Base-by-base conservation (phyloP, 2,329 filamentous ascomycete genomes). In the Microdochium nivale region DNA sequence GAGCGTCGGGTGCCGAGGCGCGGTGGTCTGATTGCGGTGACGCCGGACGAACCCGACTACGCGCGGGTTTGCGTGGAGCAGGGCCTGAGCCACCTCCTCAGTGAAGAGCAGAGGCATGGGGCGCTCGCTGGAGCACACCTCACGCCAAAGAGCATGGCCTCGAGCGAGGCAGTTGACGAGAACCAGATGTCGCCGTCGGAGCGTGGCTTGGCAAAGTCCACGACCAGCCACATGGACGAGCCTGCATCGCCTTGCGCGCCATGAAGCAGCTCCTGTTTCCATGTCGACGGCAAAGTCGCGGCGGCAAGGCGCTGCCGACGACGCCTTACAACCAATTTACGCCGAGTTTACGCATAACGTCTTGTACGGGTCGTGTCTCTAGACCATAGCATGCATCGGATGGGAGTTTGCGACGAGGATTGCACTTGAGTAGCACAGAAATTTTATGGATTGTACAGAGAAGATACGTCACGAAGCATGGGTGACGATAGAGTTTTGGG, bases 41-140 rank as follows among this genome's bases (percentile, higher is more conserved):
- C 70, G 13, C 74, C 77, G 7, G 71, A 77, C 46, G 81, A 84
- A 49, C 76, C 80, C 2, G 79, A 83, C 27, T 84, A 82, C 56
- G 67, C 67, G 25, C 71, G 71, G 30, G 64, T 83, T 19, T 82
- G 77, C 60, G 66, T 73, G 50, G 76, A 82, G 54, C 80, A 84
- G 62, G 77, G 78, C n/a, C 69, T 83, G 5, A 67, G 70, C 13
- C 73, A 84, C 64, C 70, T 83, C 49, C 51, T 82, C 53, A 68
- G 69, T 27, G 71, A 70, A n/a, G 65, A 68, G 33, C 66, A 69
- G 52, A 75, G 72, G 51, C 69, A 74, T 3, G 64, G 67, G 23
- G 61, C 75, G 11, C 59, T 71, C 11, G 80, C 79, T 48, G 78
- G 75, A 23, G 63, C 71, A 25, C 71, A 74, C 52, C 66, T 74